Evolutionary conservation across 345 rosid genomes (phyloP).

Genomic region (Populus alba): DNA sequence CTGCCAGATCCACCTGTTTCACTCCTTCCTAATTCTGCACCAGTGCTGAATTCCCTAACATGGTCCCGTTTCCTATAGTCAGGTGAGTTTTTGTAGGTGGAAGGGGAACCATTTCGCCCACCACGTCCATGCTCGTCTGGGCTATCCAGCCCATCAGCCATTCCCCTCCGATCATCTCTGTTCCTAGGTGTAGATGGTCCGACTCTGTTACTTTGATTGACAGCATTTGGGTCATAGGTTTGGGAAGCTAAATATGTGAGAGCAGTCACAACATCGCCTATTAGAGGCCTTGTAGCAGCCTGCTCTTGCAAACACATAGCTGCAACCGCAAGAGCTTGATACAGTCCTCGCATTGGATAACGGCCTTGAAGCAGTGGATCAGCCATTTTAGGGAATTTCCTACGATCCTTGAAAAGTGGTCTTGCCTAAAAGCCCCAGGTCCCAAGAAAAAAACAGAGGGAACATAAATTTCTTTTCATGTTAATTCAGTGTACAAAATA

Average conservation of each 20-base stretch:
- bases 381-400: constrained; percentile 95
- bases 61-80: constrained; percentile 72
- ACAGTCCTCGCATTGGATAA: constrained; percentile 91
- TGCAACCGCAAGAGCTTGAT: constrained; percentile 98
- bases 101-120: constrained; percentile 65
- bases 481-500: constrained; percentile 2
- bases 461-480: constrained; percentile 13
- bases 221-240: constrained; percentile 65
- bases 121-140: constrained; percentile 51
- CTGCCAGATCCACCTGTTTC: constrained; percentile 82
- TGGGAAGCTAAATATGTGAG: constrained; percentile 94
- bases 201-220: constrained; percentile 60
- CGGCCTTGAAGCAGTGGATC: constrained; percentile 85
- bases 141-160: constrained; percentile 70
- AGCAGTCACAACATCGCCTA: constrained; percentile 95
- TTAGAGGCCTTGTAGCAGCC: constrained; percentile 91
- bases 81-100: constrained; percentile 73
- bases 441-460: constrained; percentile 13
- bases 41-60: constrained; percentile 50
- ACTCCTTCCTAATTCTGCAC: constrained; percentile 51
- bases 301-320: constrained; percentile 99
- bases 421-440: constrained; percentile 57
- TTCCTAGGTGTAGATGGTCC: constrained; percentile 68
- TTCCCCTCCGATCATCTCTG: constrained; percentile 58
- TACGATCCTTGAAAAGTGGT: constrained; percentile 90